Evolutionary conservation across 495 filamentous ascomycete genomes (phyloP).

Genomic region (Aspergillus mulundensis): DNA sequence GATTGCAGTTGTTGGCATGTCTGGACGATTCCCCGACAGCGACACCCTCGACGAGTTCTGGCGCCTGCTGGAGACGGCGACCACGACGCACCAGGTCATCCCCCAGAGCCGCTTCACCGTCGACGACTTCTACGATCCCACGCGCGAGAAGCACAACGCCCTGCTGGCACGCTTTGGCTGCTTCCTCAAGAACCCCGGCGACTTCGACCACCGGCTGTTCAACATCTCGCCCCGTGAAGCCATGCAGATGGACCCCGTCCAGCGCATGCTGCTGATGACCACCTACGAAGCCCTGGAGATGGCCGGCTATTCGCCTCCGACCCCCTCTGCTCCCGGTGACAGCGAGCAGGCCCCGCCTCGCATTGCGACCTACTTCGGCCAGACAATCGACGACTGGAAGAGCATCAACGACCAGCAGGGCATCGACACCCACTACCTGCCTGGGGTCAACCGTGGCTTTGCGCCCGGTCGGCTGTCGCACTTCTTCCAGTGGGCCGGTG

Average conservation of each 20-base stretch:
- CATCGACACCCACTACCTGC: constrained; percentile 3
- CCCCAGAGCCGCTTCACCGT: not conserved
- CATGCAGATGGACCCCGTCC: constrained; percentile 70
- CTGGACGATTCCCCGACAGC: constrained; percentile 6
- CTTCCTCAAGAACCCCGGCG: constrained; percentile 5
- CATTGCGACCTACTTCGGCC: constrained; percentile 6
- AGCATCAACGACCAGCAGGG: constrained; percentile 1
- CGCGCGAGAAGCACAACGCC: not conserved
- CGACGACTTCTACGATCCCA: constrained; percentile 1
- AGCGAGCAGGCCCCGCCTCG: not conserved
- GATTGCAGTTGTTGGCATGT: constrained; percentile 5
- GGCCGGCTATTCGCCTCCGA: constrained; percentile 44
- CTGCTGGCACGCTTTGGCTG: constrained; percentile 1
- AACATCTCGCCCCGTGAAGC: constrained; percentile 29
- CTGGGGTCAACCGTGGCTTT: not conserved
- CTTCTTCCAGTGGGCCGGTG: constrained; percentile 5
- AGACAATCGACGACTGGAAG: constrained; percentile 5
- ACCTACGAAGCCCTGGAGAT: constrained; percentile 77
- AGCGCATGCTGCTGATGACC: constrained; percentile 66
- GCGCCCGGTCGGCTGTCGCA: constrained; percentile 1
- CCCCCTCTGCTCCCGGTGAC: not conserved
- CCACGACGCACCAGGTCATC: not conserved
- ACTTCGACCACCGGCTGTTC: constrained; percentile 8
- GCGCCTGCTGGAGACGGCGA: not conserved
- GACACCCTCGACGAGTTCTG: constrained; percentile 7